Base-by-base conservation (phyloP, 2,329 filamentous ascomycete species). In the Penicillium sp. region DNA sequence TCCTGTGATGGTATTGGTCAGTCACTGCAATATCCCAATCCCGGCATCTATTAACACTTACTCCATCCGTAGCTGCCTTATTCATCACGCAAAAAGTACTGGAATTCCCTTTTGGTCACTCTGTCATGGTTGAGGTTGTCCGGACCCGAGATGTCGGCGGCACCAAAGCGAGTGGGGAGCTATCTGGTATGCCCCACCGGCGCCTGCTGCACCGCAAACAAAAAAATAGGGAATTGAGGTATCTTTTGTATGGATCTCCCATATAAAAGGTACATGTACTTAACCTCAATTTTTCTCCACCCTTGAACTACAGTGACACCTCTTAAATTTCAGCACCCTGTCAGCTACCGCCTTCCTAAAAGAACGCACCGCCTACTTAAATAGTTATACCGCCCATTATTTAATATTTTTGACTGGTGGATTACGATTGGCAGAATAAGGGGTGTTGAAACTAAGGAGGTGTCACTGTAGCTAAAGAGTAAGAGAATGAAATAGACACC, bases 1-100 rank as follows among this genome's bases (percentile, higher is more conserved):
- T 50, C 57, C 64, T 68, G 46, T 44, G 28, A 49, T 55, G 24
- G 35, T 45, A 47, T 52, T 41, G 40, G 47, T 61, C 51, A 61
- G 49, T 56, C 34, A 28, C 34, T 19, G 28, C 9, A 17, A 44
- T 21, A 45, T 35, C 35, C 45, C 43, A 38, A 37, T 40, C 22
- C 24, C 9, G 8, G 24, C 7, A 9, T 26, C 24, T 15, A n/a
- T 15, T 12, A 37, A 8, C 28, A 59, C 57, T 34, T 64, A 64
- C 61, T 42, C 55, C 49, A 21, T 58, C 49, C 41, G 35, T 35
- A 17, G 43, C 38, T 29, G 45, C 45, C 52, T 53, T 33, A 22
- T 59, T 52, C 57, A 59, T 61, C 17, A 41, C 51, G 38, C 43
- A 45, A 21, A 21, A 48, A 29, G 29, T 45, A 53, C 29, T 52